A percentile compares a stretch with the other conserved stretches of the same genome.
phyloP scores from a whole-genome alignment of 805 yeast species.

The Aciculoconidium aculeatum region DNA sequence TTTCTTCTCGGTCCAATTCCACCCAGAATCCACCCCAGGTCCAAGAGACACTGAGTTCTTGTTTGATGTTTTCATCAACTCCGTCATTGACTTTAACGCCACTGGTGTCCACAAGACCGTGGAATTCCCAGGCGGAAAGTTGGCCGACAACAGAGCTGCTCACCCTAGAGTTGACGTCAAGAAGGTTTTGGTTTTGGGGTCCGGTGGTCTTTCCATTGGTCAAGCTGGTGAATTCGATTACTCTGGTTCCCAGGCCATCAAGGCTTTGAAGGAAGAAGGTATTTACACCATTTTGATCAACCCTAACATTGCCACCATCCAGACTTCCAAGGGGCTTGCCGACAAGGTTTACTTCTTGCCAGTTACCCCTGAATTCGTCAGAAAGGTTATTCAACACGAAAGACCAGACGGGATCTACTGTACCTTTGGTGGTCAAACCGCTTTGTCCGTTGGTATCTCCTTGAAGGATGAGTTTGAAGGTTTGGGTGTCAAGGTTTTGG shows the following conservation, averaged over 20 bases:
- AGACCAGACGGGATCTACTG: conserved; percentile 95
- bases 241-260: conserved; percentile 98
- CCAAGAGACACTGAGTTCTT: conserved; percentile 98
- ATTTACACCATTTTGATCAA: conserved; percentile 92
- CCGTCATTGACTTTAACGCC: conserved; percentile 63
- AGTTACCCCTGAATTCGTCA: conserved; percentile 93
- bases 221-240: conserved; percentile 99
- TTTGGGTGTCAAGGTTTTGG: conserved; percentile 90
- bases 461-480: conserved; percentile 92
- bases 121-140: conserved; percentile 83
- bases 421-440: conserved; percentile 99
- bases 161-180: conserved; percentile 79
- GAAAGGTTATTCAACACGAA: conserved; percentile 91
- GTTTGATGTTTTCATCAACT: conserved; percentile 84
- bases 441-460: conserved; percentile 90
- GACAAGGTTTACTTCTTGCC: conserved; percentile 97
- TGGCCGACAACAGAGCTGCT: conserved; percentile 66
- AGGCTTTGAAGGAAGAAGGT: conserved; percentile 96
- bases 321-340: conserved; percentile 95
- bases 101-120: conserved; percentile 64
- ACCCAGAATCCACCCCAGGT: conserved; percentile 99
- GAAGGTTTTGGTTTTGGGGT: conserved; percentile 91
- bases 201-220: conserved; percentile 97
- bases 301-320: conserved; percentile 98
- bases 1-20: conserved; percentile 96